Evolutionary conservation across 768 basidiomycete genomes (phyloP).

Genomic region (Tricholoma terreum): DNA sequence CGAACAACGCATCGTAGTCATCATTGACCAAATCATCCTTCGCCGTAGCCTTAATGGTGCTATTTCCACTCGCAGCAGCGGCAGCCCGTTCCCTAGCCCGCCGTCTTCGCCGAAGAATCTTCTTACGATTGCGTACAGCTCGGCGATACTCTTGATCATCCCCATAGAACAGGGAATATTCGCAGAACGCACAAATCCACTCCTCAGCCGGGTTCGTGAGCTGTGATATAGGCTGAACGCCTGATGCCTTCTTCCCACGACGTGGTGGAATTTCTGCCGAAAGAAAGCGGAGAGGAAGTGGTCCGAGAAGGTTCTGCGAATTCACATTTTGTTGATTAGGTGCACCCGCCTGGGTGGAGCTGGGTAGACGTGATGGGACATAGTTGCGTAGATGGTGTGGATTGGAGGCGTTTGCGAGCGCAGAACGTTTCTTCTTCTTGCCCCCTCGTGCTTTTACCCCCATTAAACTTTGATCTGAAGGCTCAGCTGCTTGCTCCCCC

Average conservation of each 20-base stretch:
- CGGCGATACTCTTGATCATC: constrained; percentile 63
- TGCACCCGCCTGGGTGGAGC: constrained; percentile 34
- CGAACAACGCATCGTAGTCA: constrained; percentile 29
- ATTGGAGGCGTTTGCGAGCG: constrained; percentile 89
- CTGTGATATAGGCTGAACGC: constrained; percentile 14
- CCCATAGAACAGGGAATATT: constrained; percentile 91
- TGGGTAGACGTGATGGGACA: constrained; percentile 77
- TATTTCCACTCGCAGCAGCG: constrained; percentile 35
- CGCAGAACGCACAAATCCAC: constrained; percentile 94
- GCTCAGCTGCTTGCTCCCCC: constrained; percentile 36
- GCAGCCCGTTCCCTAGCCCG: constrained; percentile 73
- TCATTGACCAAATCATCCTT: constrained; percentile 17
- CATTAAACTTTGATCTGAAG: constrained; percentile 33
- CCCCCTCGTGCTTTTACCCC: constrained; percentile 30
- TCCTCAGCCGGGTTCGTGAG: constrained; percentile 71
- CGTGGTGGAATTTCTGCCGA: constrained; percentile 62
- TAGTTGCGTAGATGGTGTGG: constrained; percentile 96
- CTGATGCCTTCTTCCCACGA: constrained; percentile 20
- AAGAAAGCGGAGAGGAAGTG: constrained; percentile 63
- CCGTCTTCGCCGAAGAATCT: constrained; percentile 67
- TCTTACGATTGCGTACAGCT: constrained; percentile 71
- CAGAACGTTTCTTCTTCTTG: constrained; percentile 95
- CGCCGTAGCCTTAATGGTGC: constrained; percentile 23
- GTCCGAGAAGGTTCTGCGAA: constrained; percentile 52
- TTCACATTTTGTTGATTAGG: constrained; percentile 32